Evolutionary conservation across 371 early-diverging fungal genomes (phyloP), one percentile per base, ranked within the genome.

Genomic region (Mortierella sp.): DNA sequence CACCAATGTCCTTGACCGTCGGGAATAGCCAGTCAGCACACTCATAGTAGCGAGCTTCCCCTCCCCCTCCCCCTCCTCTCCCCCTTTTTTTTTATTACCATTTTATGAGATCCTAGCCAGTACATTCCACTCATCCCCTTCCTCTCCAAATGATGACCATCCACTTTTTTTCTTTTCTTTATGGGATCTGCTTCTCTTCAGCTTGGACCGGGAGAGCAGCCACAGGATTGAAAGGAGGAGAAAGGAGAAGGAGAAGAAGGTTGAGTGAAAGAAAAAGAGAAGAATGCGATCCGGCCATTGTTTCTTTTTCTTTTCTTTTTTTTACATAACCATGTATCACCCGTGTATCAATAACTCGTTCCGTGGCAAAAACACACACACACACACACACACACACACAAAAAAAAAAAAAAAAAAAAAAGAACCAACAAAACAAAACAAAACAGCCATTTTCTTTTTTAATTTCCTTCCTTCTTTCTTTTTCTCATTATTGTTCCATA

Each of bases 211-310:
- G 45, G 57, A 43, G 68, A 62, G 30, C 58, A 67, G 57, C 63
- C 63, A 28, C 51, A 62, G 37, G 59, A 56, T 57, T 55, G 57
- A 53, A 68, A 67, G 47, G 68, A 68, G 59, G 74, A 74, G 19
- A 62, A 74, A 46, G 56, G 50, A 43, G 25, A 63, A 16, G 52
- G 56, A 50, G 58, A 68, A 53, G n/a, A n/a, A n/a, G n/a, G n/a
- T n/a, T n/a, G n/a, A n/a, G n/a, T n/a, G n/a, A n/a, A n/a, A n/a
- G n/a, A 68, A 62, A 63, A 64, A 53, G 18, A 28, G 29, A 60
- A 14, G 23, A 26, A 29, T 21, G 45, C 19, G 60, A 48, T 16
- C n/a, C n/a, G 7, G 46, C n/a, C 48, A 45, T n/a, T 11, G 23
- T 29, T 44, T 30, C 4, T 5, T 4, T 16, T 5, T 14, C 50